Evolutionary conservation across 2,329 filamentous ascomycete species (phyloP), one percentile per base, ranked within the genome.

Genomic region (Ophiognomonia clavigignenti-juglandacearum): DNA sequence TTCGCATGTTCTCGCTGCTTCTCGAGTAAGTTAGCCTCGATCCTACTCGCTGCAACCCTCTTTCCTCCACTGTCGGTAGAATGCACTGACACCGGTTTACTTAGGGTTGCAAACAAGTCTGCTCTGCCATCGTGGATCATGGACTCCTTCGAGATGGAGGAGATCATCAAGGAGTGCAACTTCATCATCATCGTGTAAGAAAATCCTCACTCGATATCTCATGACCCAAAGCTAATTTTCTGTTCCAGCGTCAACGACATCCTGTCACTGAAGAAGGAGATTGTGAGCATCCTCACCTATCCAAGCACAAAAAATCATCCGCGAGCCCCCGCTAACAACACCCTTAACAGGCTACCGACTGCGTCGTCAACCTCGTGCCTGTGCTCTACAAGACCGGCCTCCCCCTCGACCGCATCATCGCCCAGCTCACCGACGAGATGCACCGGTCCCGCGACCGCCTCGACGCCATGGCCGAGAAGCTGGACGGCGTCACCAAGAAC

Each of bases 201-300:
- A 5, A 31, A n/a, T 16, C 4, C 7, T 2, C 3, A 5, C 13
- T 16, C 11, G 13, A 4, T 0, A 11, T 6, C 8, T 11, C 0
- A 13, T 9, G 4, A 22, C 6, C 7, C 2, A 3, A 13, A 4
- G 8, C 46, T 52, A 10, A 52, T 11, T 7, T 6, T 20, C 5
- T 10, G 3, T 19, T 4, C 22, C 22, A 56, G 54, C 9, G 39
- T 52, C 40, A 57, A 57, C 37, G 55, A 57, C 27, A 51, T 57
- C 9, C 39, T 54, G 2, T 57, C 55, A 2, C 46, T 57, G n/a
- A 57, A 56, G 38, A 57, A 57, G 37, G 55, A 57, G 23, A 52
- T 57, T 16, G 54, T 55, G 31, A 39, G 51, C 43, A 7, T 36
- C 23, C n/a, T 1, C 13, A n/a, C 7, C 13, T 4, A 4, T 26